Percentiles rank a stretch among this genome's conserved stretches.
phyloP scores from a whole-genome alignment of 1,284 basidiomycete species.

The Golubevia pallescens region DNA sequence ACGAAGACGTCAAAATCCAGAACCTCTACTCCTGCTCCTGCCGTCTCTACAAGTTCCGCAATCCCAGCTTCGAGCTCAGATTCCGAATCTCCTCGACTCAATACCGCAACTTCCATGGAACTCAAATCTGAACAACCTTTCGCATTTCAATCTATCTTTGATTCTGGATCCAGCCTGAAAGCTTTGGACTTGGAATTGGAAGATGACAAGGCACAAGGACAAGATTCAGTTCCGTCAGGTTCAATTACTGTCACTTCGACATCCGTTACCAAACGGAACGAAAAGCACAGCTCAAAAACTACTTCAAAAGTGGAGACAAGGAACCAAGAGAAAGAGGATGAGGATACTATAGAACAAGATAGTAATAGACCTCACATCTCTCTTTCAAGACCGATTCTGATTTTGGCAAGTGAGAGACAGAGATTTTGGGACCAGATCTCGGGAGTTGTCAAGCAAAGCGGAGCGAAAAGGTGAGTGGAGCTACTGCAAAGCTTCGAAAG shows the following conservation, averaged over 20 bases:
- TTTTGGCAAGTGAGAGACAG: constrained; percentile 25
- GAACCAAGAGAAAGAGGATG: too few relatives aligned
- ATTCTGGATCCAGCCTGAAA: neutral
- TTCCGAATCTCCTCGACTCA: neutral
- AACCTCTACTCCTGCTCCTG: neutral
- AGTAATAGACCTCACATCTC: constrained; percentile 27
- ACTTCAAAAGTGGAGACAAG: too few relatives aligned
- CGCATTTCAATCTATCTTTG: neutral
- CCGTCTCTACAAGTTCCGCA: neutral
- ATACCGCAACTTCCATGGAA: neutral
- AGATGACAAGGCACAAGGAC: too few relatives aligned
- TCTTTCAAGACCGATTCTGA: constrained; percentile 30
- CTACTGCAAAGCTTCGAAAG: too few relatives aligned
- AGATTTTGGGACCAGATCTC: constrained; percentile 6
- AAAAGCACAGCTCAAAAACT: too few relatives aligned
- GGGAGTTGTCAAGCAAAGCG: too few relatives aligned
- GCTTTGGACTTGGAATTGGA: neutral
- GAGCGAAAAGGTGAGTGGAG: too few relatives aligned
- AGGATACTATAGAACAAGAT: too few relatives aligned
- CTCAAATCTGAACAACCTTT: neutral
- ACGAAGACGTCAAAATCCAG: neutral
- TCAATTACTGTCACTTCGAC: neutral
- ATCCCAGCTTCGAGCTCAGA: neutral
- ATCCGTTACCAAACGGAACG: too few relatives aligned
- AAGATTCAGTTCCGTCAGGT: neutral